Percentiles rank a stretch among this genome's conserved stretches.
These are phyloP conservation scores for Hortiboletus flavorubellus DNA, from an alignment of 768 basidiomycete genomes.

Conservation along the genomic window DNA sequence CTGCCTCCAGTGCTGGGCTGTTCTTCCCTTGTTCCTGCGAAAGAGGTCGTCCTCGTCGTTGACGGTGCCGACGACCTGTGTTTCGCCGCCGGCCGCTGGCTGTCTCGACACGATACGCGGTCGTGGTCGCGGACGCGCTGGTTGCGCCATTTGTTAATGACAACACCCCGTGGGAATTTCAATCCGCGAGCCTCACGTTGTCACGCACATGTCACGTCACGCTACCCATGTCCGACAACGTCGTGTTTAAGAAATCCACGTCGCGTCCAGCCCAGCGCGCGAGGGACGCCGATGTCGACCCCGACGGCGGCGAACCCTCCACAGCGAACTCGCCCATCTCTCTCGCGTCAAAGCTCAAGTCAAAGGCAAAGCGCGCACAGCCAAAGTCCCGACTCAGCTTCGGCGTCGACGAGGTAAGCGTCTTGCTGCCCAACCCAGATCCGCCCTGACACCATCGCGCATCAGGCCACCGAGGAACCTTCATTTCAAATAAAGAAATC, in stretches of 20 bases:
- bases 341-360: conserved; percentile 66
- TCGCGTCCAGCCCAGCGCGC: conserved; percentile 38
- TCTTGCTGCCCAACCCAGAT: conserved; percentile 9
- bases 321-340: conserved; percentile 49
- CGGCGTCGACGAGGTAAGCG: conserved; percentile 64
- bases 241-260: conserved; percentile 44
- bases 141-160: conserved; percentile 21
- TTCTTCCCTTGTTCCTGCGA: conserved; percentile 60
- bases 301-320: background rate
- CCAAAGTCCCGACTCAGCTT: conserved; percentile 74
- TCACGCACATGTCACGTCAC: conserved; percentile 29
- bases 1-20: conserved; percentile 54
- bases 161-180: conserved; percentile 28
- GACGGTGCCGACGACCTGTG: conserved; percentile 9
- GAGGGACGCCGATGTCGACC: conserved; percentile 35
- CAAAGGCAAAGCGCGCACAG: conserved; percentile 62
- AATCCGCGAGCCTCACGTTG: background rate
- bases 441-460: conserved; percentile 27
- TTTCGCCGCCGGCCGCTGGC: conserved; percentile 2
- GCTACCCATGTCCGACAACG: conserved; percentile 20
- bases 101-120: conserved; percentile 43
- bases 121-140: conserved; percentile 46
- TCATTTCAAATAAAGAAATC: conserved; percentile 82
- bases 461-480: conserved; percentile 56
- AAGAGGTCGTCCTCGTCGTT: conserved; percentile 68